These are phyloP conservation scores for Cyanophora paradoxa DNA, from an alignment of 78 protist genomes.

Conservation along the genomic window DNA sequence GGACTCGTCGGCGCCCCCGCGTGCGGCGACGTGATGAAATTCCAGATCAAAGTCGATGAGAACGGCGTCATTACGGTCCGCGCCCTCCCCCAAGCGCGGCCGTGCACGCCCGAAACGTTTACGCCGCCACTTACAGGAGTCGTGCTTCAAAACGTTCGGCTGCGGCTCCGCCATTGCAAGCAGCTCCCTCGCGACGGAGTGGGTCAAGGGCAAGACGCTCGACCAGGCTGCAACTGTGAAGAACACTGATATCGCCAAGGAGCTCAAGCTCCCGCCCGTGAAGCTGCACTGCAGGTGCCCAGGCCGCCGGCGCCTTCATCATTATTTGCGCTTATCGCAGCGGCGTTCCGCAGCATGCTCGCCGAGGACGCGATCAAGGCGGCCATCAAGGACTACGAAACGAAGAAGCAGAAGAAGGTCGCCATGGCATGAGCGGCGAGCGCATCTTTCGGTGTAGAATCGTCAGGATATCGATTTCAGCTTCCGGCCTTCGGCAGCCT, in stretches of 20 bases:
- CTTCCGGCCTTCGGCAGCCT: no score
- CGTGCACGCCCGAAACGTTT: no score
- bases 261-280: constrained; percentile 93
- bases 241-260: constrained; percentile 84
- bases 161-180: constrained; percentile 97
- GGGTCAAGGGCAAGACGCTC: constrained; percentile 83
- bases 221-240: constrained; percentile 70
- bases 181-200: constrained; percentile 62
- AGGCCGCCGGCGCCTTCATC: constrained; percentile 62
- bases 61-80: constrained; percentile 46
- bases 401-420: constrained; percentile 46
- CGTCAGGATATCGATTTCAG: no score
- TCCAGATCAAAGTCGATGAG: constrained; percentile 63
- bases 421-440: no score
- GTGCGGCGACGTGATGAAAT: constrained; percentile 95
- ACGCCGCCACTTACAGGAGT: no score
- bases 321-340: not conserved
- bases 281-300: constrained; percentile 92
- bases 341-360: constrained; percentile 50
- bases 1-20: constrained; percentile 86
- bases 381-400: constrained; percentile 70
- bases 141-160: constrained; percentile 86
- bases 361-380: constrained; percentile 95
- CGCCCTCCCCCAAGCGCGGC: no score
- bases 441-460: no score